Evolutionary conservation across 176 grass and related monocot species (phyloP), one percentile per base, ranked within the genome.

Genomic region (Dactylis glomerata): DNA sequence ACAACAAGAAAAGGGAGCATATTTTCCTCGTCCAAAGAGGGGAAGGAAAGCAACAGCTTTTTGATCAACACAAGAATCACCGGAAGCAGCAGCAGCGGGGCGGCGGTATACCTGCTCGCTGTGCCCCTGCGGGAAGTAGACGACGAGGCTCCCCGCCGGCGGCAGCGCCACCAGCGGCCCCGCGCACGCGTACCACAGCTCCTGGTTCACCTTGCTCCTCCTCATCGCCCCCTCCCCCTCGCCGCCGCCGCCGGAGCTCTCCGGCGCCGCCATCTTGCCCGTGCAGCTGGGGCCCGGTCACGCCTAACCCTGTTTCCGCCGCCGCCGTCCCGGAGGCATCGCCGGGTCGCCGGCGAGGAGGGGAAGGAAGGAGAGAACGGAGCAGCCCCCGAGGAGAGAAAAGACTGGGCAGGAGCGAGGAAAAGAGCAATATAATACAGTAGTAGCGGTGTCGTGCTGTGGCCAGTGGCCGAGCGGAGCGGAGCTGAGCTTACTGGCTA

Each of bases 121-220:
- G 90, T 95, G 90, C 1, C 93, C 93, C 77, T 92, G 93, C 5
- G 93, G 90, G 78, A 95, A 95, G 82, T 95, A 95, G 75, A 95
- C 90, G 65, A 95, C 88, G 80, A 92, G 87, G 85, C 89, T 95
- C 66, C 88, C 90, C 54, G 76, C 52, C 76, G 88, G 87, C 69
- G 93, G 93, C 68, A 95, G 79, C 70, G 70, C 23, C 45, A 90
- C 93, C 28, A 95, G 82, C 56, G 90, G 93, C 55, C 93, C 93
- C 20, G 88, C 93, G 88, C 90, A 95, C 76, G 88, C 90, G 90
- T 92, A 82, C 93, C 93, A 95, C 64, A 95, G 76, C 80, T 95
- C 93, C 88, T 92, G 56, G 85, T 95, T 95, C 77, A 95, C 51
- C 78, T 67, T 89, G 33, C 40, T 68, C 82, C 38, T 70, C 61